Base-by-base conservation (phyloP, 352 stramenopile species). In the Pseudoperonospora humuli region DNA sequence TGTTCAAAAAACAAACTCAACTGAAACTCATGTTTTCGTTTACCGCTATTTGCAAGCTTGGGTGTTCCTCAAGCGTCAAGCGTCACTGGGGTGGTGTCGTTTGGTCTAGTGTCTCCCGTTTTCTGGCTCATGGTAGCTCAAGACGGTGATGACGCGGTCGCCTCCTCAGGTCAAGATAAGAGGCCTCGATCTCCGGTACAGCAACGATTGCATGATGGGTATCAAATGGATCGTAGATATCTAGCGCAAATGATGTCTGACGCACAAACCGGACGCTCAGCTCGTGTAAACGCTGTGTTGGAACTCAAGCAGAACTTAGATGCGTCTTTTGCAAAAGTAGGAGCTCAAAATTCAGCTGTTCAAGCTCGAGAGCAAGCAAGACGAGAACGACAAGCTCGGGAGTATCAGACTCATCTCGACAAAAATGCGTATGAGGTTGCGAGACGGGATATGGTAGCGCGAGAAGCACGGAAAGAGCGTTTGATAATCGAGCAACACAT, bases 381-480 rank as follows among this genome's bases (percentile, higher is more conserved):
- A 13, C 54, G 56, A 0, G 39, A 60, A 2, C 31, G 63, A n/a
- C 59, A 84, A 35, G 61, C 55, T 19, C 36, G 50, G 1, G 47
- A n/a, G 11, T 83, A 82, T 33, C 60, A 82, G 20, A 57, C 67
- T 36, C 53, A 88, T 3, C 28, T 92, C 29, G 57, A 64, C 5
- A 68, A 79, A 35, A 92, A 92, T 47, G 77, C 82, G 14, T 85
- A 92, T 47, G 75, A 91, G 33, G 72, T 85, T 2, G 54, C 72
- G 1, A 77, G 82, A 23, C 53, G 47, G 2, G 58, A 67, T 17
- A 54, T 69, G 4, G 71, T 85, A 8, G 54, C 67, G 9, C 54
- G 62, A 32, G 39, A 47, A 25, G 60, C 75, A 0, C 28, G 50
- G 2, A 53, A 50, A 1, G 61, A 86, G 26, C 70, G 71, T 0